Conservation (phyloP, 768 basidiomycete genomes). For the Naganishia antarctica region DNA sequence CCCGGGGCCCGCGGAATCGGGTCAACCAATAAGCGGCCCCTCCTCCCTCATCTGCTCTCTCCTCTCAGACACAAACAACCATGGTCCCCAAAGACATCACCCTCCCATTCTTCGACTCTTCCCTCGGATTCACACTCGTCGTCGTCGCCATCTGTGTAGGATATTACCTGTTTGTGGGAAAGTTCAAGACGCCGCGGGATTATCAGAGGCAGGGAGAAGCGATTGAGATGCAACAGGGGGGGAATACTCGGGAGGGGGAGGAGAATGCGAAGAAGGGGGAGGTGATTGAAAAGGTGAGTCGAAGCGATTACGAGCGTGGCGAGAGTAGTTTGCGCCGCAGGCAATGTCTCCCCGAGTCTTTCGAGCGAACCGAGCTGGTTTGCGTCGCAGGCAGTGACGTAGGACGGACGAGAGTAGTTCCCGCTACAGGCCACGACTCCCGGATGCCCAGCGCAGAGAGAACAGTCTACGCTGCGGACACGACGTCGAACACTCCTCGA, state of each 20-base stretch:
- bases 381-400: too few relatives aligned
- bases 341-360: neutral
- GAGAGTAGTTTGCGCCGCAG: neutral
- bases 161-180: conserved; percentile 11
- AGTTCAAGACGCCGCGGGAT: conserved; percentile 12
- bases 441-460: too few relatives aligned
- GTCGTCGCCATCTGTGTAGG: conserved; percentile 7
- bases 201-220: conserved; percentile 14
- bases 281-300: conserved; percentile 24
- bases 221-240: neutral
- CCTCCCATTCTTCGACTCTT: conserved; percentile 16
- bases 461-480: too few relatives aligned
- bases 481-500: too few relatives aligned
- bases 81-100: conserved; percentile 15
- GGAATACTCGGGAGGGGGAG: conserved; percentile 14
- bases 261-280: conserved; percentile 22
- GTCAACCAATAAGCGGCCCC: conserved; percentile 2
- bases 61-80: neutral
- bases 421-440: too few relatives aligned
- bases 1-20: too few relatives aligned
- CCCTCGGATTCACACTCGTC: conserved; percentile 14
- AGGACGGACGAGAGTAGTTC: too few relatives aligned
- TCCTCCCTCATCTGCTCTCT: neutral
- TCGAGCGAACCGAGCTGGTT: neutral
- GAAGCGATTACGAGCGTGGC: too few relatives aligned